Evolutionary conservation across 2,329 filamentous ascomycete genomes (phyloP), one percentile per base, ranked within the genome.

Genomic region (Penicillium sp.): DNA sequence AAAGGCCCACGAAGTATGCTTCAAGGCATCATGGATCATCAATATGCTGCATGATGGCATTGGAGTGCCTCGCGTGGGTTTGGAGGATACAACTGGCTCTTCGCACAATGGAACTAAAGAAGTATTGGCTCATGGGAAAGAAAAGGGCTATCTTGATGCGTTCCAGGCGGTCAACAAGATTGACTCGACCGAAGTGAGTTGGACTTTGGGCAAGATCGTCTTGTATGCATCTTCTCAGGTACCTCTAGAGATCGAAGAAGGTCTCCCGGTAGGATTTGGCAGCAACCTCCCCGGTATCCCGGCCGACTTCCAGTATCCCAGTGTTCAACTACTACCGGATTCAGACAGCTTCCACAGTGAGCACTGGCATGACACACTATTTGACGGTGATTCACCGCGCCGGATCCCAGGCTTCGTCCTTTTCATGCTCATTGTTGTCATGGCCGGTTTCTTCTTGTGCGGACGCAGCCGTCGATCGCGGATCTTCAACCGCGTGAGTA

Each of bases 11-110:
- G 88, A 96, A 70, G 90, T 96, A 2, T 99, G 94, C 73, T 99
- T 99, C 82, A 99, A 99, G 74, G 93, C 94, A 0, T 94, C 91
- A 6, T 99, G 95, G 94, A 81, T 99, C 45, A 96, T 99, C 71
- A 99, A 95, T 67, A 88, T 99, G 69, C 82, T 99, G 4, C 93
- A 99, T 69, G 91, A 97, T 62, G 94, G 94, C 2, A 97, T 99
- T 63, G 95, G 94, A 0, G 87, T 99, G 51, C 95, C 95, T 6
- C 85, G 93, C 50, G 81, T 94, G 6, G 91, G 90, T 0, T 76
- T 96, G 15, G 93, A 96, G 66, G 79, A 85, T 21, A 80, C 82
- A 0, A 72, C 76, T 10, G 71, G 73, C 8, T 79, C 81, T 0
- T 78, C 78, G 15, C 81, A 85, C 58, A 96, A 96, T 70, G 83